Evolutionary conservation across 179 eudicot species (phyloP).

Genomic region (Silene coronaria): DNA sequence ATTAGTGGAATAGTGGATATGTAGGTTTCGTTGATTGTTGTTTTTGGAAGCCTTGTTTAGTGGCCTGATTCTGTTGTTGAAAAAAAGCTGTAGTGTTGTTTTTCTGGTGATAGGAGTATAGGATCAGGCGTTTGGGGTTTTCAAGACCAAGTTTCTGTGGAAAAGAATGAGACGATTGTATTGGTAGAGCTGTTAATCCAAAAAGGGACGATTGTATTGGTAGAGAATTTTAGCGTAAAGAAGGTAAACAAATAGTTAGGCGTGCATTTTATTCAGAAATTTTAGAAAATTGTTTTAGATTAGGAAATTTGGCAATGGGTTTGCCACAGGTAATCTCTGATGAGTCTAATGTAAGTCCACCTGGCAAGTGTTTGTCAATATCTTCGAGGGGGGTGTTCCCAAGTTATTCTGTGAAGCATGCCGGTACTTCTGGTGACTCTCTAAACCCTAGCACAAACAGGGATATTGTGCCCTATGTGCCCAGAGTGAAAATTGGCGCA

Average conservation of each 20-base stretch:
- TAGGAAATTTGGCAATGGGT: conserved; percentile 46
- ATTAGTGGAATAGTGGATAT: conserved; percentile 18
- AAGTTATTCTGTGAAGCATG: conserved; percentile 23
- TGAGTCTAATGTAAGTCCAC: conserved; percentile 28
- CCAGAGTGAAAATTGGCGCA: conserved; percentile 22
- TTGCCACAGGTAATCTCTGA: conserved; percentile 54
- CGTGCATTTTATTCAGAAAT: not conserved
- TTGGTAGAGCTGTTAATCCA: not conserved
- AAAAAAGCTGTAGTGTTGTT: not conserved
- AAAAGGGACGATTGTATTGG: not conserved
- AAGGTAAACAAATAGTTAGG: not conserved
- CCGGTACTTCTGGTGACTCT: conserved; percentile 23
- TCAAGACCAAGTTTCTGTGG: not conserved
- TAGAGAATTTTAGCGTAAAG: not conserved
- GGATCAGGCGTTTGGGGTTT: conserved; percentile 4
- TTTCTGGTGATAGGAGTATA: not conserved
- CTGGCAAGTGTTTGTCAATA: conserved; percentile 21
- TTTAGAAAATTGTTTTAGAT: conserved; percentile 1
- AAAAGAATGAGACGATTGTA: not conserved
- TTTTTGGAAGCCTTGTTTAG: conserved; percentile 17
- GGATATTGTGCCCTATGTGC: conserved; percentile 34
- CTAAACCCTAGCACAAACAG: conserved; percentile 23
- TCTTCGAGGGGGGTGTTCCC: conserved; percentile 35
- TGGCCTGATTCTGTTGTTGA: conserved; percentile 4
- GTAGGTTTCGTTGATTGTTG: conserved; percentile 25